Evolutionary conservation across 2,329 filamentous ascomycete species (phyloP).

Genomic region (Geosmithia flava): DNA sequence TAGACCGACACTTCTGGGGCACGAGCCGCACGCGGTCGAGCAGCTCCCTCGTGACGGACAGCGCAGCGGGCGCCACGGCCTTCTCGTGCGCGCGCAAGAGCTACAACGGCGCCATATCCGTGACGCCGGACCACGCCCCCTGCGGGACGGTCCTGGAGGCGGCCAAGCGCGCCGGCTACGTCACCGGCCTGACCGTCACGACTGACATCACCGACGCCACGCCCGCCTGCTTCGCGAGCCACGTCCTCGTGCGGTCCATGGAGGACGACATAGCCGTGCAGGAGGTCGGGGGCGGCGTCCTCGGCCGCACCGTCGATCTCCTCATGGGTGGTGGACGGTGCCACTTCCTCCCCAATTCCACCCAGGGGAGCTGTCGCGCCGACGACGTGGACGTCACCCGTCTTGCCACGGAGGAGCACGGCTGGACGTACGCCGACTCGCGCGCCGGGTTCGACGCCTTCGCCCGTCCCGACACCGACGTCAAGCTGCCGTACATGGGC

Average conservation of each 20-base stretch:
- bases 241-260: slow-evolving; percentile 28
- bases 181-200: slow-evolving; percentile 88
- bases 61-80: slow-evolving; percentile 90
- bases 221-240: slow-evolving; percentile 76
- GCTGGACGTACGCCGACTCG: slow-evolving; percentile 67
- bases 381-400: slow-evolving; percentile 67
- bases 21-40: slow-evolving; percentile 77
- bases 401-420: slow-evolving; percentile 60
- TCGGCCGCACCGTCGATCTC: slow-evolving; percentile 80
- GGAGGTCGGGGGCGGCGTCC: slow-evolving; percentile 75
- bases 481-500: slow-evolving; percentile 72
- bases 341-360: slow-evolving; percentile 79
- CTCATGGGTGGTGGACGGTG: slow-evolving; percentile 90
- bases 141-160: slow-evolving; percentile 92
- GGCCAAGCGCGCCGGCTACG: slow-evolving; percentile 82
- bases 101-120: slow-evolving; percentile 93
- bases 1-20: slow-evolving; percentile 86
- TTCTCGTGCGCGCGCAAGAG: slow-evolving; percentile 90
- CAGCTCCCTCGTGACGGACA: slow-evolving; percentile 83
- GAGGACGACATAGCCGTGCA: slow-evolving; percentile 89
- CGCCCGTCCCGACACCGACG: slow-evolving; percentile 41
- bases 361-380: slow-evolving; percentile 65
- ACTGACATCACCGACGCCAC: slow-evolving; percentile 94
- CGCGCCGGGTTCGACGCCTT: slow-evolving; percentile 60
- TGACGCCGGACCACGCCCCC: slow-evolving; percentile 71